Evolutionary conservation across 257 asterid species (phyloP).

Genomic region (Salvia miltiorrhiza): DNA sequence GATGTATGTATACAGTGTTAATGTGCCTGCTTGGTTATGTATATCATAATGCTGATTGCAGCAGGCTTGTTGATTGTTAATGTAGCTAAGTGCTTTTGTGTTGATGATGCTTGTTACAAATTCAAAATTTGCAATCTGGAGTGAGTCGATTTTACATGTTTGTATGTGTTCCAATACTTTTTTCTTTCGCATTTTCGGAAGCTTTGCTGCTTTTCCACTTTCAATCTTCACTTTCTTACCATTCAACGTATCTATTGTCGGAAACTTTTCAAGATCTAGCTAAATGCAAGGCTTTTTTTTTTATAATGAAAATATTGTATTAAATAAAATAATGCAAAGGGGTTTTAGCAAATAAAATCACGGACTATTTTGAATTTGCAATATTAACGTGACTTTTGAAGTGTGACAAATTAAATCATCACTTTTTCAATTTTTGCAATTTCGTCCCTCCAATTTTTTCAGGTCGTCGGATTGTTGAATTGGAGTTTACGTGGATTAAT

Average conservation of each 20-base stretch:
- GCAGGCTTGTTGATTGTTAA: slow-evolving; percentile 38
- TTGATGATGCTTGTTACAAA: slow-evolving; percentile 24
- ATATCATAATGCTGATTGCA: slow-evolving; percentile 29
- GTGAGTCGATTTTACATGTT: not conserved
- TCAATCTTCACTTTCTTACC: not conserved
- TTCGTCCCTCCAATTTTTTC: no score
- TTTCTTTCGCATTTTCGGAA: not conserved
- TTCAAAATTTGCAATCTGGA: slow-evolving; percentile 19
- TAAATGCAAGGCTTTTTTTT: not conserved
- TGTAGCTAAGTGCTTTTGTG: slow-evolving; percentile 29
- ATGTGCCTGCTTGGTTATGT: slow-evolving; percentile 18
- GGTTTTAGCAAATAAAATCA: no score
- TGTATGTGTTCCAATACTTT: not conserved
- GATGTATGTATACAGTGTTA: slow-evolving; percentile 28
- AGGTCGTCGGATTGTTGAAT: no score
- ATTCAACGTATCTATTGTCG: not conserved
- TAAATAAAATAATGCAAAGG: no score
- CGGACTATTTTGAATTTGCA: no score
- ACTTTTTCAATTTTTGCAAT: no score
- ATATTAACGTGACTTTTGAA: no score
- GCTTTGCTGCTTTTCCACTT: not conserved
- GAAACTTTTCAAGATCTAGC: not conserved
- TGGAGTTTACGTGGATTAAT: no score
- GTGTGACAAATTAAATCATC: no score
- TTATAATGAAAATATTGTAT: no score